Conservation (phyloP, 352 stramenopile genomes). For the Globisporangium canariense region DNA sequence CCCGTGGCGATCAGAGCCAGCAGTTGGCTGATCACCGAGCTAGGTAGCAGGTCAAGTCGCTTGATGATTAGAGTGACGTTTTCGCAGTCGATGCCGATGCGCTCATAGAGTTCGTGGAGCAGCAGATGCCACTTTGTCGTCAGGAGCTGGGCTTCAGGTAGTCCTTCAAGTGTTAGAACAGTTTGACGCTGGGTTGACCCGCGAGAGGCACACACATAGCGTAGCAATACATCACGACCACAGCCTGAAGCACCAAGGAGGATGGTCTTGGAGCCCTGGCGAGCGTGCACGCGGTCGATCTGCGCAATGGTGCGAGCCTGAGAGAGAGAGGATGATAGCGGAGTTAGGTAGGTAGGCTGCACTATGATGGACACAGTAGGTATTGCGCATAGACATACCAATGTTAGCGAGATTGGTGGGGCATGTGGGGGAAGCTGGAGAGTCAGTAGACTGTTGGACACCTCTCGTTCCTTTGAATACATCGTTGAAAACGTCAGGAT, state of each 20-base stretch:
- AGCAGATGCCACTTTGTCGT: conserved; percentile 36
- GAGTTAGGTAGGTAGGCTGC: neutral
- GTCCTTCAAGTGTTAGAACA: conserved; percentile 29
- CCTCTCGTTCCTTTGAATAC: neutral
- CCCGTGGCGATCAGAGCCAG: conserved; percentile 47
- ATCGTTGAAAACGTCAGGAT: conserved; percentile 19
- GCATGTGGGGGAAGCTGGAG: conserved; percentile 11
- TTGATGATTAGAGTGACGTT: conserved; percentile 62
- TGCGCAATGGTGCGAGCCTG: conserved; percentile 30
- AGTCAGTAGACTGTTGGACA: neutral
- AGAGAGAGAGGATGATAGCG: neutral
- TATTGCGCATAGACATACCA: conserved; percentile 29
- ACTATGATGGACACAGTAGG: too few relatives aligned
- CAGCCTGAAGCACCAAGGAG: conserved; percentile 28
- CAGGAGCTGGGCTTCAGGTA: conserved; percentile 19
- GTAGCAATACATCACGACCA: conserved; percentile 37
- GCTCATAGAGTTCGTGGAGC: conserved; percentile 46
- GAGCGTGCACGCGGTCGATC: conserved; percentile 44
- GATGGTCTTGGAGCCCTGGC: conserved; percentile 34
- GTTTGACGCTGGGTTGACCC: conserved; percentile 18
- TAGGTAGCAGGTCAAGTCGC: conserved; percentile 36
- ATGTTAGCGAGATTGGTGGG: conserved; percentile 23
- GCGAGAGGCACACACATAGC: conserved; percentile 26
- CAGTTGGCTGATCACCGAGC: conserved; percentile 35
- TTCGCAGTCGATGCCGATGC: conserved; percentile 47